phyloP scores from a whole-genome alignment of 2,329 filamentous ascomycete genomes.

The Helminthosporium solani region DNA sequence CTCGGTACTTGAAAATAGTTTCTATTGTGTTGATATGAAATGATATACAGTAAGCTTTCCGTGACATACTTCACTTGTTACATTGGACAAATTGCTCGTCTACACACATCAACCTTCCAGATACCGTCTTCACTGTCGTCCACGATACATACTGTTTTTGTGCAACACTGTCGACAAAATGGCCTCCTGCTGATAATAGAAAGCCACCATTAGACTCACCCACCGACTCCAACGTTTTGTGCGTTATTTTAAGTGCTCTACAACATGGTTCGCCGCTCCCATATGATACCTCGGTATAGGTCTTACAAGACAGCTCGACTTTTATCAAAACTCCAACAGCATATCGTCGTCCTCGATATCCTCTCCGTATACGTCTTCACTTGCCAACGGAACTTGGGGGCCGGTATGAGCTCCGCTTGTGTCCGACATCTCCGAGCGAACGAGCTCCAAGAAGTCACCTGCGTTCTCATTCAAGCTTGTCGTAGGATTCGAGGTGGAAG shows the following conservation, averaged over 20 bases:
- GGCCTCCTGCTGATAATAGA: too few relatives aligned
- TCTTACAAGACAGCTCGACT: background rate
- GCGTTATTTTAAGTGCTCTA: background rate
- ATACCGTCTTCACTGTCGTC: background rate
- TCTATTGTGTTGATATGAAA: too few relatives aligned
- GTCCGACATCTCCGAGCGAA: background rate
- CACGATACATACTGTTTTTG: background rate
- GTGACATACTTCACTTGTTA: too few relatives aligned
- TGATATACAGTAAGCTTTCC: too few relatives aligned
- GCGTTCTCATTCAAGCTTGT: background rate
- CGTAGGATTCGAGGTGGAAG: background rate
- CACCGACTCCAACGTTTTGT: background rate
- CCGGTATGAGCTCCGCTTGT: background rate
- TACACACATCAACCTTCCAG: background rate
- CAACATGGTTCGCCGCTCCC: background rate
- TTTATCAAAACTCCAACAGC: constrained; percentile 23
- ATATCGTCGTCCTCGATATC: constrained; percentile 26
- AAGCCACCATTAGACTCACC: background rate
- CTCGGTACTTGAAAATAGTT: too few relatives aligned
- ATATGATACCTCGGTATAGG: background rate
- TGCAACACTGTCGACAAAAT: too few relatives aligned
- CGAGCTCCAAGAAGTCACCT: background rate
- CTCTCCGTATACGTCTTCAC: constrained; percentile 4
- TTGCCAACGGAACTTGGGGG: background rate
- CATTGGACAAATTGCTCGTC: background rate